Percentiles rank a stretch among this genome's conserved stretches.
phyloP scores from a whole-genome alignment of 2,329 filamentous ascomycete genomes.

The Colletotrichum sp. region DNA sequence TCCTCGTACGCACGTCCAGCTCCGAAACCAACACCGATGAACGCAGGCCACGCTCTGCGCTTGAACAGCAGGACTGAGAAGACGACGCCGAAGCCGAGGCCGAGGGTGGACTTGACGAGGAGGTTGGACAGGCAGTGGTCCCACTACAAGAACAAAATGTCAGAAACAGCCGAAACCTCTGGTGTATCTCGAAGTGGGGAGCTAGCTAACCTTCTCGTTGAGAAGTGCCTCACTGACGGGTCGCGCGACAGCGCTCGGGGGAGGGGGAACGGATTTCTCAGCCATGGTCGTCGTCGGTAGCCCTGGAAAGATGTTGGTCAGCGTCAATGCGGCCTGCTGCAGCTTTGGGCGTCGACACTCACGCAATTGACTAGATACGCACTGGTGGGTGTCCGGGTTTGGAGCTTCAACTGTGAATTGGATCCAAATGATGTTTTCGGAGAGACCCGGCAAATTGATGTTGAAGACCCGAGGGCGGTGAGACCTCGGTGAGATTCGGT shows the following conservation, averaged over 20 bases:
- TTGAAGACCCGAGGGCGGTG: constrained; percentile 50
- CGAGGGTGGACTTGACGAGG: constrained; percentile 94
- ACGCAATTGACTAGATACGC: constrained; percentile 16
- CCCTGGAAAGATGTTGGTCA: constrained; percentile 20
- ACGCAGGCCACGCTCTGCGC: constrained; percentile 97
- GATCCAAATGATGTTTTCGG: constrained; percentile 25
- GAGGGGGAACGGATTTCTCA: constrained; percentile 57
- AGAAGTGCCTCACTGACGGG: constrained; percentile 97
- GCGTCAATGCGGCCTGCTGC: constrained; percentile 20
- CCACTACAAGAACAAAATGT: constrained; percentile 68
- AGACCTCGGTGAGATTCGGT: constrained; percentile 19
- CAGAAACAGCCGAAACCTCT: background rate
- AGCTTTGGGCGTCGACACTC: background rate
- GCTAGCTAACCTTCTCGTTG: constrained; percentile 85
- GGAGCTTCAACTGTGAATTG: constrained; percentile 17
- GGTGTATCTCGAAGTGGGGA: background rate
- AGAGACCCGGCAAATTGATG: constrained; percentile 37
- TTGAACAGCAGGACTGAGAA: constrained; percentile 99
- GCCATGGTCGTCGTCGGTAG: constrained; percentile 49
- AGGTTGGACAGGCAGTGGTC: constrained; percentile 97
- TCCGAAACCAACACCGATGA: constrained; percentile 91
- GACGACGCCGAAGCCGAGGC: constrained; percentile 95
- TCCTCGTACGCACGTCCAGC: constrained; percentile 97
- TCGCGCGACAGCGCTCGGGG: constrained; percentile 72
- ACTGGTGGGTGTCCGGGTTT: constrained; percentile 14